Conservation (phyloP, 257 asterid species). For the Ehretia macrophylla region DNA sequence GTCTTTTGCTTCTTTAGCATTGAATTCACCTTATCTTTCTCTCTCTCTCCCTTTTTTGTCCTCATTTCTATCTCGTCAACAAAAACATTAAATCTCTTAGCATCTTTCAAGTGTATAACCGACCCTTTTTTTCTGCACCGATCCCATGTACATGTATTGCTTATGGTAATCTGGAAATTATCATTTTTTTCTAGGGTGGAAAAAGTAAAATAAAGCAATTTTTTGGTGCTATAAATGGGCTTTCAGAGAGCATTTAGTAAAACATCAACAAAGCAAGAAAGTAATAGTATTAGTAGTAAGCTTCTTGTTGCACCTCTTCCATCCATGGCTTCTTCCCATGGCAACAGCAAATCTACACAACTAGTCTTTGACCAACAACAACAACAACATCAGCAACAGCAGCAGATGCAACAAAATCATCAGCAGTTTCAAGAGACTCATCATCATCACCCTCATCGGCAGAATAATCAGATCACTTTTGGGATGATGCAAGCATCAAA, state of each 20-base stretch:
- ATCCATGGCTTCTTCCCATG: constrained; percentile 22
- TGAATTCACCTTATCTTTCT: constrained; percentile 11
- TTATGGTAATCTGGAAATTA: too few relatives aligned
- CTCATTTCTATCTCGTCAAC: too few relatives aligned
- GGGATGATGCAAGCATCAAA: constrained; percentile 52
- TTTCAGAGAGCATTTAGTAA: constrained; percentile 13
- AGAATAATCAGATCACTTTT: constrained; percentile 53
- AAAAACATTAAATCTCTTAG: background rate
- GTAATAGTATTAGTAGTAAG: constrained; percentile 1
- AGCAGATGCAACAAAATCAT: background rate
- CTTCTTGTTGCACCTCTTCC: constrained; percentile 8
- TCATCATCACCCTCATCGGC: constrained; percentile 22
- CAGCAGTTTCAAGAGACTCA: background rate
- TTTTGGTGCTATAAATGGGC: constrained; percentile 13
- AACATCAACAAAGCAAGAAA: background rate
- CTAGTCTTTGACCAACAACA: constrained; percentile 2
- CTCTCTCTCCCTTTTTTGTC: background rate
- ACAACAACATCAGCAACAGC: constrained; percentile 16
- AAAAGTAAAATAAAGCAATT: background rate
- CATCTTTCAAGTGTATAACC: background rate
- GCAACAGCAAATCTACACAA: constrained; percentile 4
- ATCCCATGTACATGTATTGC: too few relatives aligned
- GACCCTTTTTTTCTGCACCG: too few relatives aligned
- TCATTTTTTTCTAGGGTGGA: background rate
- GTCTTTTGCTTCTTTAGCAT: constrained; percentile 19